These are phyloP conservation scores for Heliosperma pusillum DNA, from an alignment of 148 eudicot genomes.

Conservation along the genomic window DNA sequence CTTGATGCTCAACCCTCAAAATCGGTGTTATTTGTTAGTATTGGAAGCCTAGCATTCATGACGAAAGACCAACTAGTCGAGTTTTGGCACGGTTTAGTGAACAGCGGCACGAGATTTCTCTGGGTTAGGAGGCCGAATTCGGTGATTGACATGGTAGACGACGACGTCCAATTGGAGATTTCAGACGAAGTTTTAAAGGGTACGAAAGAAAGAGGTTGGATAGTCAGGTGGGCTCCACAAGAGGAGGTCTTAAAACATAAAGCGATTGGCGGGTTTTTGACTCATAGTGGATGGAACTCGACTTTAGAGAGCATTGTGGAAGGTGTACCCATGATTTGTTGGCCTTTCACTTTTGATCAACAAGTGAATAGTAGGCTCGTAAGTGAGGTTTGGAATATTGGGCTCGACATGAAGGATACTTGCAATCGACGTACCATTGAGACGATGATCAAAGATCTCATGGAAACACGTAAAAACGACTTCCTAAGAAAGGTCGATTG, in stretches of 20 bases:
- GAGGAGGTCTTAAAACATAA: constrained; percentile 32
- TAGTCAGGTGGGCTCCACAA: constrained; percentile 34
- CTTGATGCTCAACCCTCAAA: constrained; percentile 31
- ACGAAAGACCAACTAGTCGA: constrained; percentile 31
- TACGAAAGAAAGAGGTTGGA: constrained; percentile 23
- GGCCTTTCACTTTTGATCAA: constrained; percentile 33
- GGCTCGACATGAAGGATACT: constrained; percentile 34
- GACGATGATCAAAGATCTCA: constrained; percentile 26
- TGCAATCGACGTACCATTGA: constrained; percentile 25
- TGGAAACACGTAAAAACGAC: constrained; percentile 21
- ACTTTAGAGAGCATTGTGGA: constrained; percentile 30
- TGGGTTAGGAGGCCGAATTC: constrained; percentile 34
- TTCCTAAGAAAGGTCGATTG: constrained; percentile 5
- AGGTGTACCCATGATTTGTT: constrained; percentile 37
- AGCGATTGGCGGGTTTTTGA: constrained; percentile 34
- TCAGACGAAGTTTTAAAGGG: constrained; percentile 16
- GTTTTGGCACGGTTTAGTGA: constrained; percentile 29
- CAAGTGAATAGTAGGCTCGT: constrained; percentile 34
- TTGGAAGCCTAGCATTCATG: constrained; percentile 31
- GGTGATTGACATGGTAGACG: background rate
- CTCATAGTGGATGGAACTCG: constrained; percentile 40
- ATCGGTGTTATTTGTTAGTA: constrained; percentile 35
- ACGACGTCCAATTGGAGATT: background rate
- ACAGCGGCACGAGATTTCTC: constrained; percentile 22
- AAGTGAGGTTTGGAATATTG: constrained; percentile 27